Base-by-base conservation (phyloP, 2,329 filamentous ascomycete species). In the Colletotrichum viniferum region DNA sequence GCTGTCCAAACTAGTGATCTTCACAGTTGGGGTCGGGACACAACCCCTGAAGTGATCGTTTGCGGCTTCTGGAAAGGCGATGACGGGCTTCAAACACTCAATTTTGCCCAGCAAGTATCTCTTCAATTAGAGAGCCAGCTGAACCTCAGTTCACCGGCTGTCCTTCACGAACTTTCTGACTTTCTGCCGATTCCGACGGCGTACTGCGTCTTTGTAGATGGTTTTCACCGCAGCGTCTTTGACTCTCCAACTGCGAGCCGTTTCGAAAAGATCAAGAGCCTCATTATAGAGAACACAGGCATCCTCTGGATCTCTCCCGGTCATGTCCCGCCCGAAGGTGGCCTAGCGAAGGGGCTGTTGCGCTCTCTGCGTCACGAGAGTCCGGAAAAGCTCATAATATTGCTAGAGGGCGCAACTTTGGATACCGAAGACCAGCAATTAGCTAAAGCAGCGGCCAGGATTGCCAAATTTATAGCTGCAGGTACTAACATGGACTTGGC, bases 191-290 rank as follows among this genome's bases (percentile, higher is more conserved):
- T 18, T 36, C 30, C 61, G 21, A 32, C 30, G 12, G n/a, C 18
- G 60, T 21, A 62, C 43, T 14, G 52, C 43, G 26, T 58, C 61
- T 36, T 79, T 68, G 52, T 60, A 70, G 64, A 67, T 18, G 24
- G 38, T 18, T 38, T 21, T 26, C 64, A 36, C 7, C 71, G 58
- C n/a, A 81, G 79, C 67, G 77, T 73, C 6, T 81, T 79, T 55
- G 81, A 80, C 4, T 78, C 81, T 65, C 77, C 80, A 12, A 77
- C 77, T 7, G 9, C 73, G 9, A 74, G 77, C n/a, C 79, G 79
- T 66, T 80, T 81, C 56, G 74, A 74, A n/a, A 73, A 28, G 10
- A n/a, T 67, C 12, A 67, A 36, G 16, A 9, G 30, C 10, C 18
- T 67, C 18, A 36, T 67, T 32, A 10, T 56, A 10, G 38, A 32